These are phyloP conservation scores for Seiridium cupressi DNA, from an alignment of 2,329 filamentous ascomycete genomes.

Conservation along the genomic window DNA sequence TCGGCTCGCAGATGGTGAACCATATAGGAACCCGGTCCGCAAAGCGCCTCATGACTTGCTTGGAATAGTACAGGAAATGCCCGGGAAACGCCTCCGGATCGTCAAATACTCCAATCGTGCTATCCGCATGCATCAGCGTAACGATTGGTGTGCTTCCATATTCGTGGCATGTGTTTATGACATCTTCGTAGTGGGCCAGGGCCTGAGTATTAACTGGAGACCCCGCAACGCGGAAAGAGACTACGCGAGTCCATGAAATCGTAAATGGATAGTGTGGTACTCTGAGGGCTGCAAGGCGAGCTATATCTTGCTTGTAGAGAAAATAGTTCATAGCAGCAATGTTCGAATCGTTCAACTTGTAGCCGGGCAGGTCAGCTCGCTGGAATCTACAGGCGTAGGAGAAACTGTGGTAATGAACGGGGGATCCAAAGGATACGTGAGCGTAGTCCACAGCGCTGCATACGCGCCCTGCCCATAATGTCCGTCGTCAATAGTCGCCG, in stretches of 20 bases:
- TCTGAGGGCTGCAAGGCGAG: conserved; percentile 48
- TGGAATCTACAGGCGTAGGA: conserved; percentile 52
- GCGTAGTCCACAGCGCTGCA: conserved; percentile 1
- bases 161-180: conserved; percentile 47
- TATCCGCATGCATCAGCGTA: conserved; percentile 50
- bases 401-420: conserved; percentile 44
- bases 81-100: conserved; percentile 46
- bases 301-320: conserved; percentile 55
- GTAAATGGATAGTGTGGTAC: conserved; percentile 51
- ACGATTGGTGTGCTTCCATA: conserved; percentile 48
- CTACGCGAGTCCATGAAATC: conserved; percentile 50
- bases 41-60: conserved; percentile 49
- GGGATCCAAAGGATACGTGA: conserved; percentile 7
- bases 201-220: conserved; percentile 50
- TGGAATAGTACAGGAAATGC: conserved; percentile 52
- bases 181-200: conserved; percentile 52
- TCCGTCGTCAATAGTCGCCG: conserved; percentile 1
- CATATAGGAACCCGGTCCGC: conserved; percentile 49
- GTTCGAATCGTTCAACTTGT: conserved; percentile 31
- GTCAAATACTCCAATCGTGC: conserved; percentile 42
- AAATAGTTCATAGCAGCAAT: conserved; percentile 52
- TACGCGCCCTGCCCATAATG: conserved; percentile 7
- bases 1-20: conserved; percentile 54
- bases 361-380: conserved; percentile 54
- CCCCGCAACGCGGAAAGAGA: conserved; percentile 48